Conservation (phyloP, 345 rosid genomes). For the Acer negundo region DNA sequence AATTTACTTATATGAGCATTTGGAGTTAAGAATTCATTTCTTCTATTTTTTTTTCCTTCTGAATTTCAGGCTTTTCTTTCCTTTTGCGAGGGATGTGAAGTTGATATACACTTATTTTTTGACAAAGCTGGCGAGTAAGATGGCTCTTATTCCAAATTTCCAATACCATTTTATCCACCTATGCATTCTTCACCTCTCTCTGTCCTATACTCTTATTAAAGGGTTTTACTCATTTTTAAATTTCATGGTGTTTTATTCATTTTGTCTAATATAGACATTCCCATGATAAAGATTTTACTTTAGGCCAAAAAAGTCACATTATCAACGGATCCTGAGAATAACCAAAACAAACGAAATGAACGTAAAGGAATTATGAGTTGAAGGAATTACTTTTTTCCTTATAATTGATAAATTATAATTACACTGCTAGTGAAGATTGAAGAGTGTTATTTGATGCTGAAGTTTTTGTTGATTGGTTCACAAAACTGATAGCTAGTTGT, state of each 20-base stretch:
- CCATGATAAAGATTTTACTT: neutral
- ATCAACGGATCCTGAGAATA: neutral
- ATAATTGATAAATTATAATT: neutral
- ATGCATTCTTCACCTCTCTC: conserved; percentile 2
- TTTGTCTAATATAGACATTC: neutral
- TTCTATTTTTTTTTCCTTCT: neutral
- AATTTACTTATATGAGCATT: neutral
- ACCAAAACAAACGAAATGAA: neutral
- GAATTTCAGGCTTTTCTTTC: conserved; percentile 80
- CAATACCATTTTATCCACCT: conserved; percentile 6
- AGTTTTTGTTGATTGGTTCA: neutral
- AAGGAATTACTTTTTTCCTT: neutral
- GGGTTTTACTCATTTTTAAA: neutral
- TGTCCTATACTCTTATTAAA: neutral
- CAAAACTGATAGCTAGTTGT: neutral
- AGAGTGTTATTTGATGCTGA: neutral
- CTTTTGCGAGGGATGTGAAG: conserved; percentile 90
- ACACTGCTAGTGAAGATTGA: neutral
- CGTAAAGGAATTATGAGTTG: neutral
- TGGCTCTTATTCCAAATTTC: conserved; percentile 1
- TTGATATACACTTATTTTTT: conserved; percentile 75
- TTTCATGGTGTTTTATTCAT: conserved; percentile 9
- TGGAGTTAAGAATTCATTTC: neutral
- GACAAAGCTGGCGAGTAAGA: conserved; percentile 97
- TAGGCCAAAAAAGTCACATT: neutral